Conservation (phyloP, 805 yeast genomes). For the Starmerella vitae region DNA sequence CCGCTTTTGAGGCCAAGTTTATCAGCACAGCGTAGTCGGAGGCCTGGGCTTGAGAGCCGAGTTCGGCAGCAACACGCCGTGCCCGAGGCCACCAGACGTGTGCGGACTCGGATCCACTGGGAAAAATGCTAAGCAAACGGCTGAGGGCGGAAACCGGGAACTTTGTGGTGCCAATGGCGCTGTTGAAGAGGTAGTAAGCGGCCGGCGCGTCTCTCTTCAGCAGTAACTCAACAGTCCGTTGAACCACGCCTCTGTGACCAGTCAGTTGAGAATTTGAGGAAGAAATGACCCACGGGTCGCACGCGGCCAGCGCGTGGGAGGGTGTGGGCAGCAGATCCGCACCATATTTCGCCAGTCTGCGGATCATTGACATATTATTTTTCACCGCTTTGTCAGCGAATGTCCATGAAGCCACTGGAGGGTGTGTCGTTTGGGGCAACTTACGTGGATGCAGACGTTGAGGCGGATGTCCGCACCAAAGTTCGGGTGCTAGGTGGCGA, state of each 20-base stretch:
- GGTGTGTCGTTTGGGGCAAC: slow-evolving; percentile 15
- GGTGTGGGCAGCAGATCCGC: slow-evolving; percentile 8
- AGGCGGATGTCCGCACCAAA: slow-evolving; percentile 8
- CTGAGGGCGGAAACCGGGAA: background rate
- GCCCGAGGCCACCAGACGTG: slow-evolving; percentile 20
- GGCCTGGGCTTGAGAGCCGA: slow-evolving; percentile 1
- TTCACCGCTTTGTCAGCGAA: background rate
- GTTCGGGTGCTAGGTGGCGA: slow-evolving; percentile 20
- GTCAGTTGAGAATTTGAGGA: background rate
- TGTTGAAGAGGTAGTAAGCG: slow-evolving; percentile 10
- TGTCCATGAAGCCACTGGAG: slow-evolving; percentile 6
- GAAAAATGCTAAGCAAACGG: slow-evolving; percentile 13
- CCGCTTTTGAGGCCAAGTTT: slow-evolving; percentile 22
- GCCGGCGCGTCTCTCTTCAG: slow-evolving; percentile 9
- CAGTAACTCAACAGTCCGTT: slow-evolving; percentile 4
- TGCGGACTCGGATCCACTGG: slow-evolving; percentile 16
- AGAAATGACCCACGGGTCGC: slow-evolving; percentile 7
- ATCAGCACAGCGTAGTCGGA: slow-evolving; percentile 22
- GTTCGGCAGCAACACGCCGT: slow-evolving; percentile 6
- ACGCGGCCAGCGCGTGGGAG: slow-evolving; percentile 6
- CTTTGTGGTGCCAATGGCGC: background rate
- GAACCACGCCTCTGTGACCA: background rate
- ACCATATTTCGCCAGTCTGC: background rate
- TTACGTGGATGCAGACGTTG: slow-evolving; percentile 13
- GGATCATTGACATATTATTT: background rate